These are phyloP conservation scores for Hamigera avellanea DNA, from an alignment of 495 filamentous ascomycete genomes.

Conservation along the genomic window DNA sequence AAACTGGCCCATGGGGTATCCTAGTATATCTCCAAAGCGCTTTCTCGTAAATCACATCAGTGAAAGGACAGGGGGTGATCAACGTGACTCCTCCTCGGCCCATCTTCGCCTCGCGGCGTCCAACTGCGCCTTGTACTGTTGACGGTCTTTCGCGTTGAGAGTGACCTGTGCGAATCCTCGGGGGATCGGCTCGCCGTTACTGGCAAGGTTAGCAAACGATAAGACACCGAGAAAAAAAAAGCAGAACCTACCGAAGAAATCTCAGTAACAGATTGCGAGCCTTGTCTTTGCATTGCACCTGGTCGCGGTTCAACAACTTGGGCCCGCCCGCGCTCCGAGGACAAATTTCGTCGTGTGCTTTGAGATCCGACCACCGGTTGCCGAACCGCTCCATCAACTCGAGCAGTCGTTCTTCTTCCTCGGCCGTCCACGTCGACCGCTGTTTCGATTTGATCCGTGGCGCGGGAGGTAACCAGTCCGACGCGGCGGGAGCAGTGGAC, in stretches of 20 bases:
- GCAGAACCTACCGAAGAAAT: slow-evolving; percentile 11
- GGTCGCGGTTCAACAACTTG: slow-evolving; percentile 47
- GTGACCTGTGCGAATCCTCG: neutral
- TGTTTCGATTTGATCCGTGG: neutral
- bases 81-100: too few species aligned
- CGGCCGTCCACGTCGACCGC: slow-evolving; percentile 7
- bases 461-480: too few species aligned
- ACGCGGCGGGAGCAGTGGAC: neutral
- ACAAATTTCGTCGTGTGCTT: slow-evolving; percentile 14
- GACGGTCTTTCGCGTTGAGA: neutral
- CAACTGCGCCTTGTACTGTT: neutral
- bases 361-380: slow-evolving; percentile 16
- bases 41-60: too few species aligned
- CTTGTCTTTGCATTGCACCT: slow-evolving; percentile 75
- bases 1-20: too few species aligned
- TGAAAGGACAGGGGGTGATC: too few species aligned
- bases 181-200: neutral
- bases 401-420: slow-evolving; percentile 20
- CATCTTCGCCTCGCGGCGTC: too few species aligned
- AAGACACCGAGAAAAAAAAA: neutral
- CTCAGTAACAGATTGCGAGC: slow-evolving; percentile 52
- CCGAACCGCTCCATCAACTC: slow-evolving; percentile 12
- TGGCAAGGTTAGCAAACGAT: slow-evolving; percentile 1
- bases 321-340: slow-evolving; percentile 11
- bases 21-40: too few species aligned